Percentiles rank a stretch among this genome's conserved stretches.
Conservation (phyloP, 495 filamentous ascomycete genomes). For the Pseudotulostoma volvatum region DNA sequence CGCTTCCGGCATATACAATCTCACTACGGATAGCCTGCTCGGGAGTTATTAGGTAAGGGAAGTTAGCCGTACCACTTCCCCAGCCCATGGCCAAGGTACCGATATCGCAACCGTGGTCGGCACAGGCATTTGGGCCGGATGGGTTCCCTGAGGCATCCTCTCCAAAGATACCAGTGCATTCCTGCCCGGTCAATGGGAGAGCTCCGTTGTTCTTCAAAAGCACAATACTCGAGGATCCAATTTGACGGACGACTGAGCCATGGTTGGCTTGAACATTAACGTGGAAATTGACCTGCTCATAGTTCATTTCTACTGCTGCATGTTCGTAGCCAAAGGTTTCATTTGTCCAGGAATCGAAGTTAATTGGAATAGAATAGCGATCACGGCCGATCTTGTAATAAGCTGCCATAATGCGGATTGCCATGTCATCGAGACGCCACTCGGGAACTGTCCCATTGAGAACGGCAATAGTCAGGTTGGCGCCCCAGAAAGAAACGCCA, state of each 20-base stretch:
- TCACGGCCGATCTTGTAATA: constrained; percentile 81
- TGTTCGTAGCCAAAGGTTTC: constrained; percentile 61
- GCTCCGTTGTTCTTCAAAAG: constrained; percentile 73
- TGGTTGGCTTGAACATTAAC: constrained; percentile 74
- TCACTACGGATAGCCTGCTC: constrained; percentile 70
- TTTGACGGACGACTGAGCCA: constrained; percentile 48
- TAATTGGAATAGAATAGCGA: constrained; percentile 44
- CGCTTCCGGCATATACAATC: constrained; percentile 32
- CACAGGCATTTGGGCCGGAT: constrained; percentile 71
- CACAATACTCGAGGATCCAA: constrained; percentile 64
- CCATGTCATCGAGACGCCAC: constrained; percentile 90
- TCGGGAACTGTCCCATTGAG: constrained; percentile 82
- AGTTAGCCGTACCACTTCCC: constrained; percentile 81
- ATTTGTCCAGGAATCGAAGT: constrained; percentile 75
- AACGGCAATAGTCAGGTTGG: constrained; percentile 71
- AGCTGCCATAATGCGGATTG: constrained; percentile 77
- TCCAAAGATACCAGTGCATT: constrained; percentile 69
- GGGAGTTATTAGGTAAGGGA: constrained; percentile 82
- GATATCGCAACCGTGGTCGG: constrained; percentile 65
- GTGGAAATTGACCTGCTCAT: constrained; percentile 61
- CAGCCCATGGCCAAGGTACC: constrained; percentile 90
- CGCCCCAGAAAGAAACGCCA: constrained; percentile 64
- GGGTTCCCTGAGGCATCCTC: constrained; percentile 67
- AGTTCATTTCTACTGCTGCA: constrained; percentile 39
- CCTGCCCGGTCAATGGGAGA: constrained; percentile 60